Base-by-base conservation (phyloP, 2,329 filamentous ascomycete genomes). In the Neofusicoccum ribis region DNA sequence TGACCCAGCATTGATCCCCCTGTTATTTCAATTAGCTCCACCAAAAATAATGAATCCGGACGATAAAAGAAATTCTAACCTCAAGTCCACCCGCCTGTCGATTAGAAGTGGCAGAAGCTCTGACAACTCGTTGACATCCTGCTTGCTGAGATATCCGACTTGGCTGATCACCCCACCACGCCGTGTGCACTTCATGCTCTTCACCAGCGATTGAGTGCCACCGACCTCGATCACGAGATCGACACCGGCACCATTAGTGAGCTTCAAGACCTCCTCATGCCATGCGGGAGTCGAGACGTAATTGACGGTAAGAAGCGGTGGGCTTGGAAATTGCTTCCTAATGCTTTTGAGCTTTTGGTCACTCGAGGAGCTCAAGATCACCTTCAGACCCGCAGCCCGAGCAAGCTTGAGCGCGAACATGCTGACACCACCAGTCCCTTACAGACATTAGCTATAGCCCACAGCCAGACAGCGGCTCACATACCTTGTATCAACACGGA, bases 221-320 rank as follows among this genome's bases (percentile, higher is more conserved):
- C 77, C 79, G 23, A 76, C 72, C 51, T 83, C 77, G 4, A 83
- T 62, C 59, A 81, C 67, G 56, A 74, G 71, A 64, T 83, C 78
- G 1, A 75, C 83, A 7, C 83, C 83, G 2, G 71, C 66, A 17
- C 78, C 23, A 23, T 23, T 1, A 23, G 23, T 23, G 23, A 23
- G 23, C 23, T 23, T 23, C 23, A 23, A 23, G 23, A 23, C 23
- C 23, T 23, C 23, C 2, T 72, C 69, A 3, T 76, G 76, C 83
- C 83, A 84, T 64, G 82, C 66, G 0, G 80, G 79, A 0, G 70
- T 76, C 1, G 72, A 80, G 59, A 77, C 79, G 71, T 85, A 85
- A 72, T 85, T 85, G 72, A 86, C 81, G 1, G 73, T 75, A 34
- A 54, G 15, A 3, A 54, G 34, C 17, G 51, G 51, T 17, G 51